Evolutionary conservation across 2,329 filamentous ascomycete genomes (phyloP).

Genomic region (Colletotrichum eremochloae): DNA sequence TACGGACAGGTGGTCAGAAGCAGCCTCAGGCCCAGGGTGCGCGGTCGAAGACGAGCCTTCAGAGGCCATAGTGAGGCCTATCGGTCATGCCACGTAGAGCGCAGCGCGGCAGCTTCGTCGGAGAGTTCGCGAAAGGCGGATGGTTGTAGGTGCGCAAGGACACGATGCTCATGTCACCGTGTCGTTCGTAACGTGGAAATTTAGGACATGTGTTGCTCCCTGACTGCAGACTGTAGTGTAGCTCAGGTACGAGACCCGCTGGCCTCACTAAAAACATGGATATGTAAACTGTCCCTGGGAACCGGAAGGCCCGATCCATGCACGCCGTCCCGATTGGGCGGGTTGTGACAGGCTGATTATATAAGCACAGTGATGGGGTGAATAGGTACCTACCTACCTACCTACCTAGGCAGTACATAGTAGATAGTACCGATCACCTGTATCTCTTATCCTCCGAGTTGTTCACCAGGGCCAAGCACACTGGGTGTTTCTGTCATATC

Average conservation of each 20-base stretch:
- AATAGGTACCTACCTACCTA: not conserved
- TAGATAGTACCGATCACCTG: too few species aligned
- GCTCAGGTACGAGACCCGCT: conserved; percentile 39
- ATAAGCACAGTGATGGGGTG: conserved; percentile 28
- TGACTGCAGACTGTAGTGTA: conserved; percentile 30
- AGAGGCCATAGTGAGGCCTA: conserved; percentile 55
- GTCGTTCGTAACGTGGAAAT: conserved; percentile 30
- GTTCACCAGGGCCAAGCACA: not conserved
- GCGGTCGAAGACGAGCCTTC: conserved; percentile 47
- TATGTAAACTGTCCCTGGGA: conserved; percentile 33
- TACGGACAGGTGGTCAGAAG: conserved; percentile 56
- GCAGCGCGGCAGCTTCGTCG: conserved; percentile 37
- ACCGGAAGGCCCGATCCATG: conserved; percentile 34
- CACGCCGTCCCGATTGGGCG: conserved; percentile 33
- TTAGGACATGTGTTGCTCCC: conserved; percentile 40
- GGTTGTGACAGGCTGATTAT: conserved; percentile 27
- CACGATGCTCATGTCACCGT: conserved; percentile 37
- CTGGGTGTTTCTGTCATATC: not conserved
- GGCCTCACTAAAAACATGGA: conserved; percentile 29
- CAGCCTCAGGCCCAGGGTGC: conserved; percentile 45
- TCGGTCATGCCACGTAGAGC: conserved; percentile 39
- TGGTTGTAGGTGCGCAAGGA: conserved; percentile 21
- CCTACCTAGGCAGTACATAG: too few species aligned
- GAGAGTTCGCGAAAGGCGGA: conserved; percentile 4
- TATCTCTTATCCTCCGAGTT: not conserved